Conservation (phyloP, 2,329 filamentous ascomycete genomes). For the Claviceps digitariae region DNA sequence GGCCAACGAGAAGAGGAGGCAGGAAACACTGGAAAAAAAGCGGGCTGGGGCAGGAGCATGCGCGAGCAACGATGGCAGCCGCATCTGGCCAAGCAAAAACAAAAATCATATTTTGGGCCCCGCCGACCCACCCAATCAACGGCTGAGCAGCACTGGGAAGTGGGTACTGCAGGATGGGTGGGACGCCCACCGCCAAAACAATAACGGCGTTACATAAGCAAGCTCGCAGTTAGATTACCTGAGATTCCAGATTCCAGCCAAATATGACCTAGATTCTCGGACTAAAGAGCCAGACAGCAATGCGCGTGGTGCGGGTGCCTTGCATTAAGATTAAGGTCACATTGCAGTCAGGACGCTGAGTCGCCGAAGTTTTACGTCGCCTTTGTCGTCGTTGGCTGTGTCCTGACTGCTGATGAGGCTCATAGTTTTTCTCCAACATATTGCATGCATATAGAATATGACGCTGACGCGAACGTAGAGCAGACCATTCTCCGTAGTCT, state of each 20-base stretch:
- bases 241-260: constrained; percentile 13
- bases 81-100: neutral
- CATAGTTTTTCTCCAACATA: too few relatives aligned
- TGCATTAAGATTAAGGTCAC: neutral
- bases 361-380: too few relatives aligned
- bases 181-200: constrained; percentile 4
- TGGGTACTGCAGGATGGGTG: neutral
- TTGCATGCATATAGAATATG: too few relatives aligned
- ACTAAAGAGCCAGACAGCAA: neutral
- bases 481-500: too few relatives aligned
- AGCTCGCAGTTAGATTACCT: constrained; percentile 11
- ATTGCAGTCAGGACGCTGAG: neutral
- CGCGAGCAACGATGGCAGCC: neutral
- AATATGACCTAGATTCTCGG: neutral
- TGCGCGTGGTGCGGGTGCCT: neutral
- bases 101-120: neutral
- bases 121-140: neutral
- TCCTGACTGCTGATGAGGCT: too few relatives aligned
- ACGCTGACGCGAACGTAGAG: too few relatives aligned
- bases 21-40: constrained; percentile 12
- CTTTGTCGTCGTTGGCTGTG: too few relatives aligned
- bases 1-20: constrained; percentile 26
- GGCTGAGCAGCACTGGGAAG: neutral
- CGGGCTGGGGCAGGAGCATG: constrained; percentile 5
- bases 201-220: constrained; percentile 14